phyloP scores from a whole-genome alignment of 2,329 filamentous ascomycete genomes.

The Aspergillus terreus region DNA sequence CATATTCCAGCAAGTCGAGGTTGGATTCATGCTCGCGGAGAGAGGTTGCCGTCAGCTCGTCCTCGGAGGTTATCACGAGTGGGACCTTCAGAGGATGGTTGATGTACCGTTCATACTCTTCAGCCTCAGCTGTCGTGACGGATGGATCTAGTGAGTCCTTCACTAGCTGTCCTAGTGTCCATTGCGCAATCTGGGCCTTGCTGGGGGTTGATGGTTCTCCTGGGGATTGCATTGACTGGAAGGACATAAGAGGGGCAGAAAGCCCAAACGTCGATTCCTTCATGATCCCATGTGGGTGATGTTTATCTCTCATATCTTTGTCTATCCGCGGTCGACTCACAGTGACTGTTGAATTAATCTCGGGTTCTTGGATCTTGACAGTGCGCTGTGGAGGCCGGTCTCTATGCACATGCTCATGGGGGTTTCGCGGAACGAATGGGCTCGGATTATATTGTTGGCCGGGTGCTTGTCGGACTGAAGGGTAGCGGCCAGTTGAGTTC shows the following conservation, averaged over 20 bases:
- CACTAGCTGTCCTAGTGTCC: conserved; percentile 84
- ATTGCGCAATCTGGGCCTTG: conserved; percentile 71
- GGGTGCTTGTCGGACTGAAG: conserved; percentile 65
- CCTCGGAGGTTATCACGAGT: conserved; percentile 51
- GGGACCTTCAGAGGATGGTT: conserved; percentile 85
- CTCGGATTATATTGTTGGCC: conserved; percentile 77
- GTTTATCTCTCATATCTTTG: conserved; percentile 5
- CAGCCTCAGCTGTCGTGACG: conserved; percentile 70
- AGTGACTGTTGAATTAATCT: conserved; percentile 33
- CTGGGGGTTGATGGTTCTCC: conserved; percentile 67
- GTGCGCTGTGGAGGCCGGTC: conserved; percentile 53
- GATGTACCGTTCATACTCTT: conserved; percentile 87
- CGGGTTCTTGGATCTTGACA: conserved; percentile 65
- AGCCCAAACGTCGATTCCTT: conserved; percentile 45
- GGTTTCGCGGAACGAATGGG: conserved; percentile 76
- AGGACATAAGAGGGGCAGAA: conserved; percentile 15
- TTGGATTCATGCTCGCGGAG: conserved; percentile 40
- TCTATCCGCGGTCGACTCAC: conserved; percentile 26
- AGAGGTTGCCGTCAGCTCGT: conserved; percentile 33
- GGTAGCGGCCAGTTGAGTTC: conserved; percentile 82
- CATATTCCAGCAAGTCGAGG: conserved; percentile 74
- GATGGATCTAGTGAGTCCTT: conserved; percentile 80
- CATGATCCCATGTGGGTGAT: conserved; percentile 51
- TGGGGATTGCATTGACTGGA: conserved; percentile 21
- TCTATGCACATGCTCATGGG: conserved; percentile 52